Conservation (phyloP, 2,329 filamentous ascomycete species). For the Clonostachys rhizophaga region DNA sequence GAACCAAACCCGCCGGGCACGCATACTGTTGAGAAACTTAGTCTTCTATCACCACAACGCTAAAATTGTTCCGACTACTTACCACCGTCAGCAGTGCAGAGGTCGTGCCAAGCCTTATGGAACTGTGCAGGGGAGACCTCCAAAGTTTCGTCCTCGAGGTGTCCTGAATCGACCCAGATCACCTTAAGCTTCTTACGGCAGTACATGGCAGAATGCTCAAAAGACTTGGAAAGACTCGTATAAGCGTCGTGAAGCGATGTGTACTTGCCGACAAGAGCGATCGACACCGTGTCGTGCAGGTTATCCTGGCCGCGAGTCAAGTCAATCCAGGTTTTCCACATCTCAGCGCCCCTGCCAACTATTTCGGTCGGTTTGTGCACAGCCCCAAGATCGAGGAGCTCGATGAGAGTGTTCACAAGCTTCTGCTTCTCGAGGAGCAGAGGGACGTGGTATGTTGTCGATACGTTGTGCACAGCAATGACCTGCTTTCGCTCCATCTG, state of each 20-base stretch:
- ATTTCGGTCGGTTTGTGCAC: slow-evolving; percentile 28
- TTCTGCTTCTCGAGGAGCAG: slow-evolving; percentile 84
- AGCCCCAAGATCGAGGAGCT: slow-evolving; percentile 60
- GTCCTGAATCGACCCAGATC: slow-evolving; percentile 78
- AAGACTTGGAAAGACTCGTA: slow-evolving; percentile 51
- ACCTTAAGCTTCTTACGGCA: slow-evolving; percentile 76
- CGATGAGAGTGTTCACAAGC: slow-evolving; percentile 62
- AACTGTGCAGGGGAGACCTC: slow-evolving; percentile 64
- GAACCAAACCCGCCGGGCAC: slow-evolving; percentile 76
- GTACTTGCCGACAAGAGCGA: slow-evolving; percentile 93
- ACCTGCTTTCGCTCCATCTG: slow-evolving; percentile 84
- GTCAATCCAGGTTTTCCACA: neutral
- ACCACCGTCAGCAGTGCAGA: slow-evolving; percentile 65
- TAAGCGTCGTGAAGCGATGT: slow-evolving; percentile 71
- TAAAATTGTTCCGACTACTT: neutral
- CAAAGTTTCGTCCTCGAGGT: slow-evolving; percentile 67
- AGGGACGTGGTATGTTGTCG: slow-evolving; percentile 90
- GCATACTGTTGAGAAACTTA: slow-evolving; percentile 16
- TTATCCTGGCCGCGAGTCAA: neutral
- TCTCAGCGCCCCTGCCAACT: neutral
- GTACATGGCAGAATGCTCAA: slow-evolving; percentile 89
- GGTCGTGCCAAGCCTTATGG: slow-evolving; percentile 80
- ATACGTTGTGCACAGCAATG: slow-evolving; percentile 83
- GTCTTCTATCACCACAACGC: no score
- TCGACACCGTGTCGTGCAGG: slow-evolving; percentile 58